Evolutionary conservation across 176 grass and related monocot genomes (phyloP).

Genomic region (Triticum monococcum): DNA sequence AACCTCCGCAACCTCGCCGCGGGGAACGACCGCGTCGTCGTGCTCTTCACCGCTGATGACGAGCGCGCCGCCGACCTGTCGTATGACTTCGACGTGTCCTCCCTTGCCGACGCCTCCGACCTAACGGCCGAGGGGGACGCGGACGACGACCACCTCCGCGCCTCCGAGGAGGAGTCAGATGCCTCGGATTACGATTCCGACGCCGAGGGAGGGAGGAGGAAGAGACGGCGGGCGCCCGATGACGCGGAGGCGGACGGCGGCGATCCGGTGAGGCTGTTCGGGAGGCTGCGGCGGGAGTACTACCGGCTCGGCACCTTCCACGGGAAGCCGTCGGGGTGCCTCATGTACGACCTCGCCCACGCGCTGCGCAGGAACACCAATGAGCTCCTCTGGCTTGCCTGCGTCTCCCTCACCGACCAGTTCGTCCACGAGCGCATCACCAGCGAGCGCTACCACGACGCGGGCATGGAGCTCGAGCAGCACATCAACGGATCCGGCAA

Average conservation of each 20-base stretch:
- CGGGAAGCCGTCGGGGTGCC: conserved; percentile 81
- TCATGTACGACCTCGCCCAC: conserved; percentile 88
- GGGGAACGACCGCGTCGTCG: conserved; percentile 61
- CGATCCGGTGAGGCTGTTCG: conserved; percentile 67
- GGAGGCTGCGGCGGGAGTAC: conserved; percentile 65
- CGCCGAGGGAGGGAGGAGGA: conserved; percentile 43
- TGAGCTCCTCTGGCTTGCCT: conserved; percentile 87
- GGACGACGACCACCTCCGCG: conserved; percentile 33
- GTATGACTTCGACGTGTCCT: conserved; percentile 73
- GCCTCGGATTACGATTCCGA: conserved; percentile 45
- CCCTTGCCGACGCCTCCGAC: conserved; percentile 74
- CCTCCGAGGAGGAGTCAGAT: conserved; percentile 17
- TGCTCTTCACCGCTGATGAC: conserved; percentile 73
- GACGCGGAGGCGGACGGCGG: conserved; percentile 33
- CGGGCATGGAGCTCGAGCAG: conserved; percentile 90
- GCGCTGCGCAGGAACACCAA: conserved; percentile 73
- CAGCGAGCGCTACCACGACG: conserved; percentile 81
- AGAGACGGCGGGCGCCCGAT: conserved; percentile 30
- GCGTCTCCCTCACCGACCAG: conserved; percentile 81
- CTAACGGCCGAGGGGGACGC: conserved; percentile 41
- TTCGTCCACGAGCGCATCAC: conserved; percentile 93
- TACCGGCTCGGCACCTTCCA: conserved; percentile 87
- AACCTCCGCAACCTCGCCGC: conserved; percentile 79
- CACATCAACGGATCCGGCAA: conserved; percentile 84
- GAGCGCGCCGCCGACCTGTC: conserved; percentile 76